Evolutionary conservation across 495 filamentous ascomycete genomes (phyloP).

Genomic region (Penicillium tannophilum): DNA sequence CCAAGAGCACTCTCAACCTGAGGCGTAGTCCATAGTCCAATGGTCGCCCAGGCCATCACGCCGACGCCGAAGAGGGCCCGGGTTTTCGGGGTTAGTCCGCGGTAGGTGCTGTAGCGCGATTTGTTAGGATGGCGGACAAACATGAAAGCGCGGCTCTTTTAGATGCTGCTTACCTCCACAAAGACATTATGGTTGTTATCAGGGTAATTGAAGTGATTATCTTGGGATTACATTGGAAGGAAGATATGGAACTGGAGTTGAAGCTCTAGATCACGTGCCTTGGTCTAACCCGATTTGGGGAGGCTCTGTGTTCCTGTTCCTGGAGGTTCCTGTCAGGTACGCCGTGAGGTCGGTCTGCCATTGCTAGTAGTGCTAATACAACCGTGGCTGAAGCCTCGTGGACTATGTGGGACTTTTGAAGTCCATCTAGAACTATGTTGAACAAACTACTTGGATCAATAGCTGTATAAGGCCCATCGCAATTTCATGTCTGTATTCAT

Average conservation of each 20-base stretch:
- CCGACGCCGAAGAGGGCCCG: constrained; percentile 65
- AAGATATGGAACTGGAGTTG: neutral
- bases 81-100: constrained; percentile 59
- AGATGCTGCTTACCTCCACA: constrained; percentile 37
- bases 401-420: constrained; percentile 16
- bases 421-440: neutral
- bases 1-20: constrained; percentile 64
- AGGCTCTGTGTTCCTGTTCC: constrained; percentile 12
- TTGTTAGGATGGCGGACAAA: neutral
- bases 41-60: constrained; percentile 64
- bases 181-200: constrained; percentile 32
- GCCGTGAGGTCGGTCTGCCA: constrained; percentile 9
- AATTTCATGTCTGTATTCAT: constrained; percentile 26
- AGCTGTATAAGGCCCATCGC: constrained; percentile 1
- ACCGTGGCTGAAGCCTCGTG: constrained; percentile 22
- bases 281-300: constrained; percentile 16
- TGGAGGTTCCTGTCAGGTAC: constrained; percentile 15
- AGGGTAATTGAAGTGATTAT: neutral
- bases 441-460: neutral
- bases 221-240: neutral
- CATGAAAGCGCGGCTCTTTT: neutral
- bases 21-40: constrained; percentile 60
- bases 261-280: constrained; percentile 21
- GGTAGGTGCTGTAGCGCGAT: constrained; percentile 55
- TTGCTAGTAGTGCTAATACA: constrained; percentile 13